Conservation (phyloP, 371 early-diverging fungal species). For the Lichtheimia ramosa region DNA sequence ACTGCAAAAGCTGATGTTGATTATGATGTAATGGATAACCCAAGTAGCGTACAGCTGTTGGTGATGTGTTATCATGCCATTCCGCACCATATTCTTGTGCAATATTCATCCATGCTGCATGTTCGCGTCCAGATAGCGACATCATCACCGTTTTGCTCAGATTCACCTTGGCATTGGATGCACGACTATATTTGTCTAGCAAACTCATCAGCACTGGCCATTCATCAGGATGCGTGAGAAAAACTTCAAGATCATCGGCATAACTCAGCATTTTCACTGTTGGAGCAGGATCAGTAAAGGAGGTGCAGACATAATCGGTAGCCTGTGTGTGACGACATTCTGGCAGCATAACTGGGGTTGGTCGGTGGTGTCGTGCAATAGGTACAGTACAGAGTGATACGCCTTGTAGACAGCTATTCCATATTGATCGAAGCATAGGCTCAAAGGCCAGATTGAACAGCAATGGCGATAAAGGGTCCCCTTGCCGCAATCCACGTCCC, state of each 20-base stretch:
- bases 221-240: neutral
- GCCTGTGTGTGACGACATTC: no score
- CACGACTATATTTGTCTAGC: neutral
- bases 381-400: no score
- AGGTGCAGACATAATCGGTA: no score
- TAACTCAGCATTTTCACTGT: slow-evolving; percentile 5
- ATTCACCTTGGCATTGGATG: slow-evolving; percentile 5
- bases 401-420: no score
- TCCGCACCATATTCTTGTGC: neutral
- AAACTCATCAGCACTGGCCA: neutral
- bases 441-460: slow-evolving; percentile 33
- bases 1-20: neutral
- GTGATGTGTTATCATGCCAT: neutral
- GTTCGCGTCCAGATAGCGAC: neutral
- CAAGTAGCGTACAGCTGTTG: neutral
- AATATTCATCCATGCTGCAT: neutral
- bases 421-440: slow-evolving; percentile 19
- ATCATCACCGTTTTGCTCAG: neutral
- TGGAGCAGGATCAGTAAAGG: no score
- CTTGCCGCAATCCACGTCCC: slow-evolving; percentile 21
- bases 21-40: neutral
- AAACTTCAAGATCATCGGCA: slow-evolving; percentile 8
- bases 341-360: no score
- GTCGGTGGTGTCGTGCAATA: no score
- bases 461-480: slow-evolving; percentile 25